Percentiles rank a stretch among this genome's conserved stretches.
Evolutionary conservation across 2,329 filamentous ascomycete genomes (phyloP).

Genomic region (Beauveria caledonica): DNA sequence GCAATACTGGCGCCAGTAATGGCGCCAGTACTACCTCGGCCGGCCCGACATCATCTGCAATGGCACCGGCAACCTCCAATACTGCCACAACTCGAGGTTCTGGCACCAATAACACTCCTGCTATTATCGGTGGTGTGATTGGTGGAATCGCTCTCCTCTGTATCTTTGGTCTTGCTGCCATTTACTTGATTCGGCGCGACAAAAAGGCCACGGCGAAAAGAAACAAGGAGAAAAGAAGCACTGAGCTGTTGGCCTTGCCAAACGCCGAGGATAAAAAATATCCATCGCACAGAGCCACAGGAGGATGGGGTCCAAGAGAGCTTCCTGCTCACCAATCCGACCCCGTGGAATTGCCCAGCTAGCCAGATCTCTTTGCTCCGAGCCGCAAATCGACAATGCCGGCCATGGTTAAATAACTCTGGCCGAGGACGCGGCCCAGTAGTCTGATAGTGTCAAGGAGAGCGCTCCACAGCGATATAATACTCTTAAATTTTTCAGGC

Average conservation of each 20-base stretch:
- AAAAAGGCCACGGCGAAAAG: background rate
- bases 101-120: conserved; percentile 19
- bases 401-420: background rate
- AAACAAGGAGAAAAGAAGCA: background rate
- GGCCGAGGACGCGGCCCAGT: background rate
- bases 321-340: background rate
- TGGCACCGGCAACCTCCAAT: background rate
- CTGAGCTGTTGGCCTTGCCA: background rate
- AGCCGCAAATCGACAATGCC: background rate
- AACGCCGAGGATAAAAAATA: background rate
- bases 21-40: background rate
- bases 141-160: conserved; percentile 28
- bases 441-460: background rate
- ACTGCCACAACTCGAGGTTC: background rate
- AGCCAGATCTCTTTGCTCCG: background rate
- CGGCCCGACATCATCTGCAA: background rate
- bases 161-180: conserved; percentile 17
- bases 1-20: background rate
- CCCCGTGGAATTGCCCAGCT: background rate
- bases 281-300: background rate
- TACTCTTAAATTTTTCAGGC: background rate
- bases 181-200: conserved; percentile 13
- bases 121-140: conserved; percentile 27
- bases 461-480: background rate
- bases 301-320: background rate